Evolutionary conservation across 2,329 filamentous ascomycete genomes (phyloP).

Genomic region (Capronia epimyces): DNA sequence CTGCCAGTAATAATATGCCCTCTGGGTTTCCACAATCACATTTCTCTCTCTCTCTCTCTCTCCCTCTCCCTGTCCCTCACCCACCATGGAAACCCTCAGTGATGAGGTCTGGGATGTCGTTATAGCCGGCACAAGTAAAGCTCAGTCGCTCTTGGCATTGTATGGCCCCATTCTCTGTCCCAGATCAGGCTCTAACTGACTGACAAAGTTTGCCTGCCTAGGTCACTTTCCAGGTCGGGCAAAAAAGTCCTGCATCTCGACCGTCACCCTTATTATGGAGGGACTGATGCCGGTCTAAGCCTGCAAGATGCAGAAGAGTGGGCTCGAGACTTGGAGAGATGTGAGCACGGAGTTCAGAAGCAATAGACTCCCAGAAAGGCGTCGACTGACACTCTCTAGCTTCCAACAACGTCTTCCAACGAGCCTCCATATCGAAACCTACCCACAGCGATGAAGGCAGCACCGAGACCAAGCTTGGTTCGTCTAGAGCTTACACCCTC

Average conservation of each 20-base stretch:
- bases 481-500: slow-evolving; percentile 72
- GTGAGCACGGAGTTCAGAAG: slow-evolving; percentile 27
- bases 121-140: slow-evolving; percentile 70
- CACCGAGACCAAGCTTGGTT: slow-evolving; percentile 45
- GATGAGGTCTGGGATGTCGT: slow-evolving; percentile 74
- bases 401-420: slow-evolving; percentile 33
- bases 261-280: slow-evolving; percentile 81
- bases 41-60: too few relatives aligned
- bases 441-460: slow-evolving; percentile 26
- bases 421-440: slow-evolving; percentile 37
- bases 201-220: slow-evolving; percentile 51
- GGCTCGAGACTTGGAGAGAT: slow-evolving; percentile 48
- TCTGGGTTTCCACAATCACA: not conserved
- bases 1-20: too few relatives aligned
- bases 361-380: not conserved
- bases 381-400: slow-evolving; percentile 8
- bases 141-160: slow-evolving; percentile 75
- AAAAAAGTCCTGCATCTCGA: slow-evolving; percentile 91
- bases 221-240: slow-evolving; percentile 83
- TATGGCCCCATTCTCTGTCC: slow-evolving; percentile 39
- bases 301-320: slow-evolving; percentile 75
- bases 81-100: slow-evolving; percentile 64
- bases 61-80: too few relatives aligned
- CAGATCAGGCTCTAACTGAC: slow-evolving; percentile 63
- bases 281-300: slow-evolving; percentile 76